Conservation (phyloP, 805 yeast genomes). For the Lipomyces yamanashiensis region DNA sequence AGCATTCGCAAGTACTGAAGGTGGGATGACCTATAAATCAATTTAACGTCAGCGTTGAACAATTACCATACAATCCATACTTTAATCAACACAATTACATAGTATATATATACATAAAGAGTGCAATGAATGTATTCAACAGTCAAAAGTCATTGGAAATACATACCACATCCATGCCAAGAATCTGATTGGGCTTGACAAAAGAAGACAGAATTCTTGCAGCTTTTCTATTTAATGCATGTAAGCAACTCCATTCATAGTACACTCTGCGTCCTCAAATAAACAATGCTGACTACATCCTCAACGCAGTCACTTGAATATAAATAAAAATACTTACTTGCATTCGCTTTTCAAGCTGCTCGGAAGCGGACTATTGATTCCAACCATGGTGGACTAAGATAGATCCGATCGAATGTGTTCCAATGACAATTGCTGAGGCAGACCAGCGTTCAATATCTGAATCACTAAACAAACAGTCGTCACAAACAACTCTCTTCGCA, state of each 20-base stretch:
- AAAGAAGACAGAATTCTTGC: slow-evolving; percentile 89
- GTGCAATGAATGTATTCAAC: neutral
- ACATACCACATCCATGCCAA: slow-evolving; percentile 70
- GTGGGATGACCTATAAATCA: slow-evolving; percentile 70
- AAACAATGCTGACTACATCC: neutral
- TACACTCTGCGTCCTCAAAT: neutral
- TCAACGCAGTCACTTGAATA: neutral
- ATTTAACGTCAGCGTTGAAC: slow-evolving; percentile 8
- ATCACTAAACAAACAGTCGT: neutral
- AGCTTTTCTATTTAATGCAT: slow-evolving; percentile 64
- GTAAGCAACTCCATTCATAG: neutral
- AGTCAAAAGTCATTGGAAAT: neutral
- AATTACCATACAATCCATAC: neutral
- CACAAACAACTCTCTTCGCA: neutral
- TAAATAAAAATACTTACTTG: slow-evolving; percentile 55
- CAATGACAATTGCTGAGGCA: neutral
- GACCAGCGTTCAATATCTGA: neutral
- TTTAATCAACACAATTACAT: neutral
- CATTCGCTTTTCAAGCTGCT: slow-evolving; percentile 85
- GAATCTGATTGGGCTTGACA: slow-evolving; percentile 90
- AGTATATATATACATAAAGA: neutral
- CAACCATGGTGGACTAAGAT: slow-evolving; percentile 20
- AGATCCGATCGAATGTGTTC: neutral
- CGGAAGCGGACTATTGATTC: slow-evolving; percentile 90
- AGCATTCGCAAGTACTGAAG: slow-evolving; percentile 82